Evolutionary conservation across 2,329 filamentous ascomycete genomes (phyloP), one percentile per base, ranked within the genome.

Genomic region (Pseudogymnoascus sp.): DNA sequence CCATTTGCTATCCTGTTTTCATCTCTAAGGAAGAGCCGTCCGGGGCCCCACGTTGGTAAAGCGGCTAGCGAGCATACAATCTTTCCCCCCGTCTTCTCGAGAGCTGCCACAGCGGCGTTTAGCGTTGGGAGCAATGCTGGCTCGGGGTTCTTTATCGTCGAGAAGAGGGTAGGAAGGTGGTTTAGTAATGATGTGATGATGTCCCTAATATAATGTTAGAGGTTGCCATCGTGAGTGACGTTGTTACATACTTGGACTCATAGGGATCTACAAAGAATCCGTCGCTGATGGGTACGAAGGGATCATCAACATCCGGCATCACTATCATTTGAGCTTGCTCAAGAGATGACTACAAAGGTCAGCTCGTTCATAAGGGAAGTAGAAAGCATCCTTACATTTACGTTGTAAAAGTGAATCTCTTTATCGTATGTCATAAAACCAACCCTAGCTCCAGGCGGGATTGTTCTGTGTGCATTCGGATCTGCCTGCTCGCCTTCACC

Each of bases 331-430:
- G 94, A 8, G 94, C 91, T 76, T 92, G 87, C 62, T 94, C 88
- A 43, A 97, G 79, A 41, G 82, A 82, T 38, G 91, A 76, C 87
- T 91, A 73, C 29, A 38, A 38, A 16, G 7, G 37, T n/a, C 2
- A 19, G 35, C 21, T 8, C 39, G 8, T n/a, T 26, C 10, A 12
- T 14, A 8, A 31, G 41, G 8, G 37, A 8, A 10, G 31, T n/a
- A 21, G 6, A 31, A 23, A 23, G 61, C 60, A 35, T 55, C 82
- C 87, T 78, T 78, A 90, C 86, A 71, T 87, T 91, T 69, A 96
- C 86, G 71, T 97, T 97, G 80, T 97, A 99, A 74, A 97, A 99
- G 73, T 99, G 94, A 64, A 99, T 89, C 70, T 97, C 92, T 75
- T 91, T 93, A 78, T 99, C 94, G 73, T 89, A 99, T 1, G 94